Evolutionary conservation across 192 early-diverging fungal genomes (phyloP).

Genomic region (Jimgerdemannia flammicorona): DNA sequence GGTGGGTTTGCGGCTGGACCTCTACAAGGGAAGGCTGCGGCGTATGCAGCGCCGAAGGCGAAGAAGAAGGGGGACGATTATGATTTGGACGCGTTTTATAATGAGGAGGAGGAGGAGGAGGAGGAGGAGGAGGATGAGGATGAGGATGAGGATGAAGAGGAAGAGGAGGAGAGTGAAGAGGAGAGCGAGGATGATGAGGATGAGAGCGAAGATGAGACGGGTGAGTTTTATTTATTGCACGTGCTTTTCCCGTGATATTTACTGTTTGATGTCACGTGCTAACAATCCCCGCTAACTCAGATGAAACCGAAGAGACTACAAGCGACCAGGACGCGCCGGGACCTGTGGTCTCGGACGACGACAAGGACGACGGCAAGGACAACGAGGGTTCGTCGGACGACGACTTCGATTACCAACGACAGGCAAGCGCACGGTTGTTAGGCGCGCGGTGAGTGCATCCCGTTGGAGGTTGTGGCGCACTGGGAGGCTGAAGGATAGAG

Average conservation of each 20-base stretch:
- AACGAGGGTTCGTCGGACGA: neutral
- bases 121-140: slow-evolving; percentile 34
- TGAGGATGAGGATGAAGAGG: slow-evolving; percentile 25
- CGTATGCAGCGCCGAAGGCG: slow-evolving; percentile 9
- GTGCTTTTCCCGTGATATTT: neutral
- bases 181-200: slow-evolving; percentile 35
- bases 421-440: neutral
- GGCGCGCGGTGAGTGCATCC: neutral
- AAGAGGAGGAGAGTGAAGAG: slow-evolving; percentile 41
- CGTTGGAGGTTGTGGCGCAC: neutral
- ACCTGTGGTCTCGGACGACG: neutral
- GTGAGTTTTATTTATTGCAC: slow-evolving; percentile 1
- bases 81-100: slow-evolving; percentile 46
- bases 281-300: neutral
- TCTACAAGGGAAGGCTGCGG: slow-evolving; percentile 3
- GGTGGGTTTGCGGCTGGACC: slow-evolving; percentile 33
- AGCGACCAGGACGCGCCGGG: neutral
- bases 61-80: slow-evolving; percentile 27
- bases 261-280: neutral
- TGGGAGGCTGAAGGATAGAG: neutral
- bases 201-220: slow-evolving; percentile 25
- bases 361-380: neutral
- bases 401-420: neutral
- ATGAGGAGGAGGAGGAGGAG: slow-evolving; percentile 31
- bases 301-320: slow-evolving; percentile 2